These are phyloP conservation scores for Medakamo hakoo DNA, from an alignment of 139 green algal species.

Conservation along the genomic window DNA sequence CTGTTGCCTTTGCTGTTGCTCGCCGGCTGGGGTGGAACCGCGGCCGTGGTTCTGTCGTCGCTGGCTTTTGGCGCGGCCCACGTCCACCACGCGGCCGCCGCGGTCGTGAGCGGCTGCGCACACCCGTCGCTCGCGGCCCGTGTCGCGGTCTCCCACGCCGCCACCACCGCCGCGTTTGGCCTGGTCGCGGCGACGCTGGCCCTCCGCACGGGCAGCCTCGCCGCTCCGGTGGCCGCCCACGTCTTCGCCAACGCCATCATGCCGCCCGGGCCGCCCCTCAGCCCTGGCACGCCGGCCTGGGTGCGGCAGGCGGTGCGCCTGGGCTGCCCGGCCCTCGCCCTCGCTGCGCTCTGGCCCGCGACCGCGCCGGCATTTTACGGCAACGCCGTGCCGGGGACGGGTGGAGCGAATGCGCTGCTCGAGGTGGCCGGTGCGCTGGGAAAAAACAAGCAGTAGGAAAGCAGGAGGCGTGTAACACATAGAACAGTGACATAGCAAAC, in stretches of 20 bases:
- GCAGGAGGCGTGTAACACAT: too few species aligned
- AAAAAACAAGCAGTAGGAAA: too few species aligned
- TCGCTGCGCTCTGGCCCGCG: too few species aligned
- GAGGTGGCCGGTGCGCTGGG: too few species aligned
- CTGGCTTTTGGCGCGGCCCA: constrained; percentile 63
- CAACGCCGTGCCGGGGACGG: too few species aligned
- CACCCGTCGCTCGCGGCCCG: not conserved
- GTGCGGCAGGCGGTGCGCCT: too few species aligned
- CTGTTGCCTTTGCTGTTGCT: constrained; percentile 43
- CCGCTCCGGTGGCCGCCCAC: constrained; percentile 31
- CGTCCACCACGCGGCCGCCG: constrained; percentile 52
- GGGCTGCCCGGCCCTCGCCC: too few species aligned
- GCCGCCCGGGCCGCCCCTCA: too few species aligned
- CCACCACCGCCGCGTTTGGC: constrained; percentile 60
- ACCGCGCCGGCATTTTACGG: too few species aligned
- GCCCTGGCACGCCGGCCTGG: too few species aligned
- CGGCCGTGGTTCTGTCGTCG: constrained; percentile 21
- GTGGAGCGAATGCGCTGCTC: too few species aligned
- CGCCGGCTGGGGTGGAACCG: not conserved
- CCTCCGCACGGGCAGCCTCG: constrained; percentile 27
- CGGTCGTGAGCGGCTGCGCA: constrained; percentile 8
- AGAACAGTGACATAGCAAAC: too few species aligned
- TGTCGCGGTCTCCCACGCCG: constrained; percentile 24
- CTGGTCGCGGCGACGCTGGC: constrained; percentile 44
- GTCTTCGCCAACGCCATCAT: constrained; percentile 58